Evolutionary conservation across 2,329 filamentous ascomycete genomes (phyloP), one percentile per base, ranked within the genome.

Genomic region (Dactylellina cionopaga): DNA sequence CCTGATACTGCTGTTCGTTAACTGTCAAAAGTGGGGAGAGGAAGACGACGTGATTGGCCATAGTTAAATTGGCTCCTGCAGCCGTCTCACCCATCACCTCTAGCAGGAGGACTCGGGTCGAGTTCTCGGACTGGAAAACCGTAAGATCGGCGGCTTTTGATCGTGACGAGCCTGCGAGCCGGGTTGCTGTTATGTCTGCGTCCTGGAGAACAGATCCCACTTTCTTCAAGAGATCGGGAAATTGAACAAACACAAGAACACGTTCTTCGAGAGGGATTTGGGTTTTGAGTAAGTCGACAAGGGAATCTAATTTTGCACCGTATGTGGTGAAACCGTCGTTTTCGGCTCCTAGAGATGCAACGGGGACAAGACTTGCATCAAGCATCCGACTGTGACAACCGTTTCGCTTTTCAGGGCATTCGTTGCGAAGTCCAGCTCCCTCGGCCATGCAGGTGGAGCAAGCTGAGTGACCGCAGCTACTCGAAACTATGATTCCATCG

Each of bases 21-120:
- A 80, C 77, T 0, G 82, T 80, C 0, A 86, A 79, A 6, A 88
- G 78, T 0, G 88, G 87, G 0, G 84, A 83, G 1, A 89, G 78
- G 77, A 90, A 90, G 29, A 90, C 83, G 33, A 90, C 80, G 65
- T 90, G 87, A 72, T 89, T 89, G 0, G 87, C 87, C 37, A 83
- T 83, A 47, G 87, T 85, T 1, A 90, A 79, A 74, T 90, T 90
- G 7, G 85, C 79, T 55, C 88, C 88, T 29, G 88, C 84, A 1
- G 88, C 85, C 58, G 85, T 84, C 31, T 85, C 85, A 73, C 83
- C 83, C 0, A 83, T 83, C 1, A 87, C 80, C 64, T 86, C 84
- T 27, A 90, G 79, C 13, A 90, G 80, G 3, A 90, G 79, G 0
- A 87, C 85, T 55, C 83, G 85, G 27, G 78, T 79, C 1, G 44